phyloP scores from a whole-genome alignment of 2,329 filamentous ascomycete species.

The Calonectria henricotiae region DNA sequence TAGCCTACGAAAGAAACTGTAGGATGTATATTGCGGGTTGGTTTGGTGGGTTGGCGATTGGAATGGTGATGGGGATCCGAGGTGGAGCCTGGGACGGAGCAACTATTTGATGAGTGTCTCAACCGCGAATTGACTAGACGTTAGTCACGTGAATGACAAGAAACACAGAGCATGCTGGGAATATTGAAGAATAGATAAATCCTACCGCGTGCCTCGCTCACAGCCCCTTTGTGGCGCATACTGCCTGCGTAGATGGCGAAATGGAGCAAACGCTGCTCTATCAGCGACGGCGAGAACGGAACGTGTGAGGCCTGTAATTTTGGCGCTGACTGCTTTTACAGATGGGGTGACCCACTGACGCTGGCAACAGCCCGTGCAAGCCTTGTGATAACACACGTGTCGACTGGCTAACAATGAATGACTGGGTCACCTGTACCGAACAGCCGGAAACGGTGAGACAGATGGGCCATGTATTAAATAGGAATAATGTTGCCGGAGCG shows the following conservation, averaged over 20 bases:
- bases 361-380: background rate
- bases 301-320: conserved; percentile 16
- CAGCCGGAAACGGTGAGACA: conserved; percentile 11
- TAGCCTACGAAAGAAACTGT: too few relatives aligned
- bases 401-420: background rate
- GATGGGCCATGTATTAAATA: background rate
- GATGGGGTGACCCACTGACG: conserved; percentile 15
- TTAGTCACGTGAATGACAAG: too few relatives aligned
- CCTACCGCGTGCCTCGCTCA: too few relatives aligned
- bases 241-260: background rate
- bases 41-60: too few relatives aligned
- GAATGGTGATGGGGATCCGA: too few relatives aligned
- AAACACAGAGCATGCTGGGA: too few relatives aligned
- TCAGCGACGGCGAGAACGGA: conserved; percentile 1
- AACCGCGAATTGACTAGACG: too few relatives aligned
- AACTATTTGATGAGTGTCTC: too few relatives aligned
- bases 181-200: too few relatives aligned
- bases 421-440: conserved; percentile 8
- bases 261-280: background rate
- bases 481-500: background rate
- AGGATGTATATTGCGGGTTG: too few relatives aligned
- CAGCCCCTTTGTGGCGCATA: too few relatives aligned
- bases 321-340: background rate
- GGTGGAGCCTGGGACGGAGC: too few relatives aligned
- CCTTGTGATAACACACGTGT: conserved; percentile 16